Conservation (phyloP, 1,284 basidiomycete species). For the Ceratobasidium sp. region DNA sequence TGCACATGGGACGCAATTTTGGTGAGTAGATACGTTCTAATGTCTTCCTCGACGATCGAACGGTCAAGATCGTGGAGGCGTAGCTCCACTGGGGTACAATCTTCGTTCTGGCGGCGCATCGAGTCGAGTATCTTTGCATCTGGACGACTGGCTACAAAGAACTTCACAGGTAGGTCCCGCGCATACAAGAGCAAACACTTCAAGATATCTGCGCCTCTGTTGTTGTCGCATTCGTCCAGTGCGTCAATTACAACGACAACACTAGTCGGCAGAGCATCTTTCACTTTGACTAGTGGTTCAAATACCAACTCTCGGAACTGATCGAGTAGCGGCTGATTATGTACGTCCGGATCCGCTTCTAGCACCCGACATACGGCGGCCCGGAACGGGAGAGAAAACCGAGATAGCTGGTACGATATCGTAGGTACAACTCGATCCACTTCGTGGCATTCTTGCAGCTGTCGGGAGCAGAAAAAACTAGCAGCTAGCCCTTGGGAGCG, state of each 20-base stretch:
- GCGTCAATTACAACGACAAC: constrained; percentile 4
- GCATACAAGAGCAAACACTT: neutral
- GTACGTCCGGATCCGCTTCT: neutral
- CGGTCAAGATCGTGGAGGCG: constrained; percentile 24
- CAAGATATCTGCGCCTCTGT: neutral
- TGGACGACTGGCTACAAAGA: constrained; percentile 32
- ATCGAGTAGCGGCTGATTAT: neutral
- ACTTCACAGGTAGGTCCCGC: constrained; percentile 3
- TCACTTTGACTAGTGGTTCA: neutral
- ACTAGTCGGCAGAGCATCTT: neutral
- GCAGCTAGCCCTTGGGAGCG: neutral
- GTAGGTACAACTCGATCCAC: constrained; percentile 21
- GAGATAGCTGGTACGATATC: constrained; percentile 22
- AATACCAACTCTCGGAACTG: constrained; percentile 6
- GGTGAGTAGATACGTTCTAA: neutral
- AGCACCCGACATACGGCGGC: neutral
- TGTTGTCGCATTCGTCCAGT: constrained; percentile 6
- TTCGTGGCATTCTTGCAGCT: neutral
- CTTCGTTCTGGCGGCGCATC: neutral
- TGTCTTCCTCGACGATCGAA: constrained; percentile 9
- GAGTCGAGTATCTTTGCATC: constrained; percentile 4
- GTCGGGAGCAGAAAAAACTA: constrained; percentile 23
- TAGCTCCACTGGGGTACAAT: neutral
- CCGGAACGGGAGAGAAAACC: constrained; percentile 7
- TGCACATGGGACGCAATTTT: neutral